These are phyloP conservation scores for Trichoderma orchidacearum DNA, from an alignment of 495 filamentous ascomycete species.

Conservation along the genomic window DNA sequence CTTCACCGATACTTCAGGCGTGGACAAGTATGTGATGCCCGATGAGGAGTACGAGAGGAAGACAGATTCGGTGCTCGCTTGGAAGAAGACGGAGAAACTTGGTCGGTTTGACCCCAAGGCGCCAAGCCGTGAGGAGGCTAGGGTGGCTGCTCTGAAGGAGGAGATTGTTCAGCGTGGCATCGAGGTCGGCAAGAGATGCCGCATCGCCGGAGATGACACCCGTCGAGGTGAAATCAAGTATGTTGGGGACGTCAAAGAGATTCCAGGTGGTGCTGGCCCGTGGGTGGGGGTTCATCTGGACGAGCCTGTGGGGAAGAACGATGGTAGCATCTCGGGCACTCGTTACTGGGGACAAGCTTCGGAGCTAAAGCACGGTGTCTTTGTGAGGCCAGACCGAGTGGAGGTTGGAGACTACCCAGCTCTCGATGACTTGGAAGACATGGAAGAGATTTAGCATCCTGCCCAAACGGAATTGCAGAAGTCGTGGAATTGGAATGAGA, in stretches of 20 bases:
- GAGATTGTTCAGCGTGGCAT: slow-evolving; percentile 59
- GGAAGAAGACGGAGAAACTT: slow-evolving; percentile 83
- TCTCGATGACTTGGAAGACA: slow-evolving; percentile 61
- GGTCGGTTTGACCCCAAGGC: slow-evolving; percentile 89
- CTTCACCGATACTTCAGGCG: slow-evolving; percentile 62
- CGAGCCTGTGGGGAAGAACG: slow-evolving; percentile 82
- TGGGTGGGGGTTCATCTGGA: slow-evolving; percentile 83
- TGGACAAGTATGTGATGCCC: slow-evolving; percentile 79
- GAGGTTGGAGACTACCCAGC: slow-evolving; percentile 79
- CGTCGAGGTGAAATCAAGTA: slow-evolving; percentile 75
- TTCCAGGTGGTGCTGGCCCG: slow-evolving; percentile 54
- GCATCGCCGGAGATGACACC: slow-evolving; percentile 48
- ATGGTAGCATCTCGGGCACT: slow-evolving; percentile 66
- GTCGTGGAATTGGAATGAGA: too few relatives aligned
- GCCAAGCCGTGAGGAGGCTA: slow-evolving; percentile 53
- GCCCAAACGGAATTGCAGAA: too few relatives aligned
- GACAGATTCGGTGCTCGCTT: slow-evolving; percentile 75
- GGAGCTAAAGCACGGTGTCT: slow-evolving; percentile 60
- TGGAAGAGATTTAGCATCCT: slow-evolving; percentile 83
- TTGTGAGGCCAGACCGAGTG: slow-evolving; percentile 80
- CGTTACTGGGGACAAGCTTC: slow-evolving; percentile 59
- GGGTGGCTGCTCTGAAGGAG: slow-evolving; percentile 45
- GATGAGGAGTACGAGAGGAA: slow-evolving; percentile 69
- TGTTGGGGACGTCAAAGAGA: slow-evolving; percentile 68
- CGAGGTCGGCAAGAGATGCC: slow-evolving; percentile 47